Evolutionary conservation across 2,329 filamentous ascomycete species (phyloP).

Genomic region (Penicillium janthinellum): DNA sequence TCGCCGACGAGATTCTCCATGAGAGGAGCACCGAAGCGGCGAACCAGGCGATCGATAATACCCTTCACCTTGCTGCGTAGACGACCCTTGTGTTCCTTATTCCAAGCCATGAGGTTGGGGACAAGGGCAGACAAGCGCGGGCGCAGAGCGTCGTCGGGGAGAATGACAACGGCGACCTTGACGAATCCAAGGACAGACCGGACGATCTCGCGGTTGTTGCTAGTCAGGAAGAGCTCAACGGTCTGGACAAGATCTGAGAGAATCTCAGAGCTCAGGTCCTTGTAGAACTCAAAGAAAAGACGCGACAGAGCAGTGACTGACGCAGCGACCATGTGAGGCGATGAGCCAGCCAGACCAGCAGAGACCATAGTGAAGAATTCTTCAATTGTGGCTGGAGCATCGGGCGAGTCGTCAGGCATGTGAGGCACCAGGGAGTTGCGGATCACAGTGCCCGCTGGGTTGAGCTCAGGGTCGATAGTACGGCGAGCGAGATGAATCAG

Average conservation of each 20-base stretch:
- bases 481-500: constrained; percentile 85
- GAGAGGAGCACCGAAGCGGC: constrained; percentile 80
- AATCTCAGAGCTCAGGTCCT: constrained; percentile 66
- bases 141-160: constrained; percentile 77
- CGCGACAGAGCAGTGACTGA: constrained; percentile 93
- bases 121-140: constrained; percentile 76
- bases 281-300: constrained; percentile 89
- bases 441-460: constrained; percentile 67
- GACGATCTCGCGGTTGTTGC: constrained; percentile 95
- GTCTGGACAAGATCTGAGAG: constrained; percentile 86
- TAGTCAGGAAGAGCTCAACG: constrained; percentile 93
- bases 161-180: constrained; percentile 88
- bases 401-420: constrained; percentile 79
- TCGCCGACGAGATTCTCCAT: constrained; percentile 83
- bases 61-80: constrained; percentile 98
- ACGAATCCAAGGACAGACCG: constrained; percentile 93
- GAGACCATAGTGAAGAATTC: constrained; percentile 99
- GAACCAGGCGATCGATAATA: constrained; percentile 90
- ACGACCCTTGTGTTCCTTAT: constrained; percentile 96
- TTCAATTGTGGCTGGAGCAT: constrained; percentile 78
- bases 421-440: constrained; percentile 83
- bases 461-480: constrained; percentile 66
- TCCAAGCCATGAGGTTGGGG: constrained; percentile 92
- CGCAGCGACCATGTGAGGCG: constrained; percentile 95
- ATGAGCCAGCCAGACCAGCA: constrained; percentile 86